Conservation (phyloP, 495 filamentous ascomycete species). For the Echria macrotheca region DNA sequence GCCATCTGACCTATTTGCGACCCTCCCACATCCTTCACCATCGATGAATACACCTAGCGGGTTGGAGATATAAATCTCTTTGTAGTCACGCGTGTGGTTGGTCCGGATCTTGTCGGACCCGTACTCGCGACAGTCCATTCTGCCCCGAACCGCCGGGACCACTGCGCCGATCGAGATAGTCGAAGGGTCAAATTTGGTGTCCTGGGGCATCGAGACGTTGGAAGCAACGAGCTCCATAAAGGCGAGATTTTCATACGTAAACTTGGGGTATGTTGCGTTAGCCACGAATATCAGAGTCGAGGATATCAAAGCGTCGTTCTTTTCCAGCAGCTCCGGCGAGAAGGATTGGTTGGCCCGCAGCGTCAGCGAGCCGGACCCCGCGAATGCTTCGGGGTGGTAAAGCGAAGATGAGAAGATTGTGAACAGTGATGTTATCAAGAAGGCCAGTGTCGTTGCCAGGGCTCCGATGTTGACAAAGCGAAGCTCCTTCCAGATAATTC, state of each 20-base stretch:
- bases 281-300: constrained; percentile 9
- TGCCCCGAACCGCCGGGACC: constrained; percentile 12
- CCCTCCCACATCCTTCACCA: not conserved
- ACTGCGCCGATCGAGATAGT: constrained; percentile 5
- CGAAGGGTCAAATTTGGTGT: not conserved
- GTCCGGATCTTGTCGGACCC: constrained; percentile 5
- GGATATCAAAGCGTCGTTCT: not conserved
- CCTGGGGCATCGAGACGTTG: not conserved
- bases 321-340: not conserved
- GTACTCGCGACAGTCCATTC: constrained; percentile 8
- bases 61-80: not conserved
- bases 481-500: constrained; percentile 5
- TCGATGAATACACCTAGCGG: constrained; percentile 1
- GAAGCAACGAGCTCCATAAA: constrained; percentile 3
- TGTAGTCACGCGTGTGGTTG: constrained; percentile 8
- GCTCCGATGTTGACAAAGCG: constrained; percentile 2
- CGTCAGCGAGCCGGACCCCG: not conserved
- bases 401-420: constrained; percentile 18
- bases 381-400: constrained; percentile 1
- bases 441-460: constrained; percentile 9
- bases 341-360: constrained; percentile 6
- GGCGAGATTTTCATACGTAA: constrained; percentile 13
- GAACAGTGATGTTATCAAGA: constrained; percentile 10
- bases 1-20: not conserved
- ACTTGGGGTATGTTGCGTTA: constrained; percentile 10